phyloP scores from a whole-genome alignment of 352 stramenopile species.

The Phytophthora ramorum region DNA sequence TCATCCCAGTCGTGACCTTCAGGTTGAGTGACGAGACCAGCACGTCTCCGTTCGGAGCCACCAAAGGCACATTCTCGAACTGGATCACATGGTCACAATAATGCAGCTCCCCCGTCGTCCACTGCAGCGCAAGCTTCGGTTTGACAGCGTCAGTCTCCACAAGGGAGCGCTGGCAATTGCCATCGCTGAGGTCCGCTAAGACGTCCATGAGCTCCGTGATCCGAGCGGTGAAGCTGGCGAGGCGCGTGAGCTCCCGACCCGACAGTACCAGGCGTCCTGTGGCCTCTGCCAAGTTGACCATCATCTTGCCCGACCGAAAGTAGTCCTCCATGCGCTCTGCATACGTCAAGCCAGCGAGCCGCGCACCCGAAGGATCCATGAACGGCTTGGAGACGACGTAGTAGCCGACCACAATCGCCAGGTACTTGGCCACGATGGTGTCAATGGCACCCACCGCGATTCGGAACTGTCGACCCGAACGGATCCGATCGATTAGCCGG shows the following conservation, averaged over 20 bases:
- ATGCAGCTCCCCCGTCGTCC: conserved; percentile 49
- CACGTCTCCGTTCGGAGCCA: conserved; percentile 85
- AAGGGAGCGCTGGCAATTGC: conserved; percentile 64
- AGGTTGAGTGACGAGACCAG: conserved; percentile 72
- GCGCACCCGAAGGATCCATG: conserved; percentile 49
- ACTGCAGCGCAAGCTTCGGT: conserved; percentile 40
- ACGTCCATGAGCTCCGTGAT: conserved; percentile 81
- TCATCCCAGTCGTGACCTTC: conserved; percentile 86
- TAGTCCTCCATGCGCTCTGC: conserved; percentile 80
- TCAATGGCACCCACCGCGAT: conserved; percentile 79
- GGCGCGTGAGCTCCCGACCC: conserved; percentile 74
- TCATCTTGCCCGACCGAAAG: conserved; percentile 81
- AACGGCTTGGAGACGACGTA: conserved; percentile 71
- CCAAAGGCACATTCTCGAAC: conserved; percentile 85
- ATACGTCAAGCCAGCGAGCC: conserved; percentile 54
- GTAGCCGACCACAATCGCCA: conserved; percentile 82
- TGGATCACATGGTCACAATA: conserved; percentile 76
- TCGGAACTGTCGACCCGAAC: conserved; percentile 76
- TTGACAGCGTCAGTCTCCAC: conserved; percentile 26
- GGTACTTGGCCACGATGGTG: conserved; percentile 85
- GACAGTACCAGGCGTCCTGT: conserved; percentile 87
- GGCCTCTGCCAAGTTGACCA: conserved; percentile 81
- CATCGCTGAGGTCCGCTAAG: conserved; percentile 55
- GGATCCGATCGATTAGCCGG: conserved; percentile 58
- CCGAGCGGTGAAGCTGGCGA: conserved; percentile 73